phyloP scores from a whole-genome alignment of 257 asterid species.

The Echites panduratus region DNA sequence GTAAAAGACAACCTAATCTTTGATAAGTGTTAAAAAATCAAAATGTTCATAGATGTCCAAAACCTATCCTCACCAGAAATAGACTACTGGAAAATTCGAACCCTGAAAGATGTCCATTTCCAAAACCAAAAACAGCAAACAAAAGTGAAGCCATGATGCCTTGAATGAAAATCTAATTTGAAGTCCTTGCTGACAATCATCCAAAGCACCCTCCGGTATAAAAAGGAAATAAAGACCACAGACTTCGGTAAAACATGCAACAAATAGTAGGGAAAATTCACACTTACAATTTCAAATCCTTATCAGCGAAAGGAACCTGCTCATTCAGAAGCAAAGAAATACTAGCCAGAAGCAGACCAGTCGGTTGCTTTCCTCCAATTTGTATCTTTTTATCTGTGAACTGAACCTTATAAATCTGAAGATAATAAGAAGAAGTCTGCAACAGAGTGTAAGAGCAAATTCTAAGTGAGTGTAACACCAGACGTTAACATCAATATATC shows the following conservation, averaged over 20 bases:
- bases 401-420: constrained; percentile 84
- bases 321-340: constrained; percentile 71
- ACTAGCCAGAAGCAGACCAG: constrained; percentile 67
- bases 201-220: neutral
- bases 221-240: neutral
- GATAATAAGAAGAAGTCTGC: constrained; percentile 91
- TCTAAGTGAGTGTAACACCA: constrained; percentile 1
- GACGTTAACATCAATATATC: no score
- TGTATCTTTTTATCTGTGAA: constrained; percentile 69
- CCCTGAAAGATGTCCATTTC: neutral
- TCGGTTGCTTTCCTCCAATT: constrained; percentile 91
- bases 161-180: neutral
- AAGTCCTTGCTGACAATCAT: neutral
- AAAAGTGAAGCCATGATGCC: neutral
- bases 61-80: neutral
- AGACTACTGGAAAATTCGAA: neutral
- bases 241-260: neutral
- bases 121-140: neutral
- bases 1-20: neutral
- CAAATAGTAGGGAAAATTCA: neutral
- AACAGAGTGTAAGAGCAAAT: constrained; percentile 17
- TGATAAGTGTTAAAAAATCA: neutral
- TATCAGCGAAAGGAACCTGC: constrained; percentile 80
- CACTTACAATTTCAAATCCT: constrained; percentile 68
- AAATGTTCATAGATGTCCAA: neutral